Base-by-base conservation (phyloP, 2,329 filamentous ascomycete species). In the Cladosporium sp. region DNA sequence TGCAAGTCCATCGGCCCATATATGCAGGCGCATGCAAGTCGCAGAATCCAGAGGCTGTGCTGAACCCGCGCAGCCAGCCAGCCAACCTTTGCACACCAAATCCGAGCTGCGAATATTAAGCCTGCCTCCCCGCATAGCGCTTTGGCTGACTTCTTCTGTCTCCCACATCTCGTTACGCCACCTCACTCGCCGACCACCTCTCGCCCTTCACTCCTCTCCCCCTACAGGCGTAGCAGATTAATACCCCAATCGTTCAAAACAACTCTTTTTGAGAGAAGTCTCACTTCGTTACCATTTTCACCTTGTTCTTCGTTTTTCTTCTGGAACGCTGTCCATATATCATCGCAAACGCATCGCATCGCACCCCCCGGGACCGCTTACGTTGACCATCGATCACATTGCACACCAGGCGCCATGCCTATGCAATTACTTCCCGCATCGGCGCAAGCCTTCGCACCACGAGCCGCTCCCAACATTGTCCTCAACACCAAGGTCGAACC, bases 401-500 rank as follows among this genome's bases (percentile, higher is more conserved):
- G 61, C 65, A 65, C 40, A 55, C 63, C 62, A 52, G 35, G 14
- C 78, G 84, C 78, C 78, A 98, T 98, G 95, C 93, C 93, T 78
- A 91, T 93, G 76, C 90, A 95, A 84, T 85, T 99, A 78, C 84
- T 99, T 74, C 95, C 95, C 73, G 94, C 94, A 69, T 98, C 95
- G 75, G 95, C 95, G 72, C 93, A 93, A 69, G 94, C 95, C 75
- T 99, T 98, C 83, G 94, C 94, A 74, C 94, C 94, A 73, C 88
- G 95, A 75, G 92, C 92, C 58, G 93, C 92, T 29, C 94, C 96
- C 79, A 98, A 96, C 78, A 92, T 99, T 72, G 95, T 99, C 67
- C 85, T 99, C 74, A 91, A 89, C 76, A 90, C 90, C 78, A 96
- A 95, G 83, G 88, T 96, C 75, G 93, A 97, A 82, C 91, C 93